phyloP scores from a whole-genome alignment of 495 filamentous ascomycete genomes.

The Patellaria atrata region DNA sequence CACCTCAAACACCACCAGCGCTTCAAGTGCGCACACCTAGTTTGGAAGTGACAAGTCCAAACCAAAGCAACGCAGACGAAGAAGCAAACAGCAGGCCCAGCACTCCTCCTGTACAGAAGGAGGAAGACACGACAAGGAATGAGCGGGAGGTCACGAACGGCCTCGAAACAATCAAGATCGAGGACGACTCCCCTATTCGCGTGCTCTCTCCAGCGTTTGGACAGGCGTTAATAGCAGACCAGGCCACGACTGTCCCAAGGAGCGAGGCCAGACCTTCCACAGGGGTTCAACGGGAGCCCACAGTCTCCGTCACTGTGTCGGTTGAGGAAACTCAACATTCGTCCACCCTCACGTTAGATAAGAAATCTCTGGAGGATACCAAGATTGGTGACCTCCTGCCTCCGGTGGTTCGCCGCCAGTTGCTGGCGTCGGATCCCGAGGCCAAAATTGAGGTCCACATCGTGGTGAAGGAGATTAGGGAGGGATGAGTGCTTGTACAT shows the following conservation, averaged over 20 bases:
- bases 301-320: neutral
- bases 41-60: too few relatives aligned
- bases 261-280: neutral
- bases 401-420: too few relatives aligned
- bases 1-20: too few relatives aligned
- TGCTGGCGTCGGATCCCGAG: too few relatives aligned
- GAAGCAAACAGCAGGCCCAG: too few relatives aligned
- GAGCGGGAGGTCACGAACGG: neutral
- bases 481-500: too few relatives aligned
- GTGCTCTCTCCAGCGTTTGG: neutral
- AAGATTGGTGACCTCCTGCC: too few relatives aligned
- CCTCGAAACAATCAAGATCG: neutral
- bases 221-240: constrained; percentile 1
- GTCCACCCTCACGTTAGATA: neutral
- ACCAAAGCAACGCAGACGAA: too few relatives aligned
- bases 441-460: too few relatives aligned
- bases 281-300: too few relatives aligned
- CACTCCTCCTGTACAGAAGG: neutral
- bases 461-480: too few relatives aligned
- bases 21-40: too few relatives aligned
- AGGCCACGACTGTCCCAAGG: neutral
- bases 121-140: constrained; percentile 2
- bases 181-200: neutral
- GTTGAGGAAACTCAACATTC: neutral
- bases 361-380: neutral